A percentile compares a stretch with the other conserved stretches of the same genome.
Conservation (phyloP, 108 stramenopile species). For the Pseudonitzschia pungens region DNA sequence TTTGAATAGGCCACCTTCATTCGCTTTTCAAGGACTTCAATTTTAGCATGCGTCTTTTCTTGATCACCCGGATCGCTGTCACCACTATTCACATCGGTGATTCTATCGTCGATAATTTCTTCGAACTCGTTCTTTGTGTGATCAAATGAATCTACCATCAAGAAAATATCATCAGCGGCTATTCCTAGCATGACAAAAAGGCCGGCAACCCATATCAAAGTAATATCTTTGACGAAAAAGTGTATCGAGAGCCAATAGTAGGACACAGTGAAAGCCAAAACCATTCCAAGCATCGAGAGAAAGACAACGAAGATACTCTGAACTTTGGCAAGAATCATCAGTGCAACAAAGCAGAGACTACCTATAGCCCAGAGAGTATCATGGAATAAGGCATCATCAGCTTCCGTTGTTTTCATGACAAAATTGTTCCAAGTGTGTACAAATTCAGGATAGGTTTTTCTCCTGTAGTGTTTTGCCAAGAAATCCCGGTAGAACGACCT, state of each 20-base stretch:
- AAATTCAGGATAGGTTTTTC: conserved; percentile 8
- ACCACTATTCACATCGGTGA: neutral
- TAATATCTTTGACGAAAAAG: conserved; percentile 7
- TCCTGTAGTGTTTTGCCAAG: conserved; percentile 12
- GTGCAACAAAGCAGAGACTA: conserved; percentile 5
- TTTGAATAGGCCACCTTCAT: conserved; percentile 3
- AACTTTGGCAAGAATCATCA: conserved; percentile 17
- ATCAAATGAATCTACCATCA: conserved; percentile 21
- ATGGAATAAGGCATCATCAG: conserved; percentile 11
- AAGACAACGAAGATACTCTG: conserved; percentile 14
- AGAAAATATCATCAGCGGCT: conserved; percentile 19
- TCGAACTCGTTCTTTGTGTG: conserved; percentile 7
- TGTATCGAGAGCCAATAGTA: conserved; percentile 18
- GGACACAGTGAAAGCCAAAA: conserved; percentile 13
- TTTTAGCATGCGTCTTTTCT: neutral
- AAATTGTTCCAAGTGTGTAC: conserved; percentile 16
- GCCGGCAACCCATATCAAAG: conserved; percentile 10
- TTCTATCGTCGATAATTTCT: neutral
- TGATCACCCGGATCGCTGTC: conserved; percentile 1
- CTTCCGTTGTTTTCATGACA: conserved; percentile 1
- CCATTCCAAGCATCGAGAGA: conserved; percentile 12
- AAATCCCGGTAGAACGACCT: conserved; percentile 7
- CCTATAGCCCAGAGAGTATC: conserved; percentile 16
- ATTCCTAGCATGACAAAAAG: conserved; percentile 22
- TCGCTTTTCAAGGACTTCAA: conserved; percentile 1